phyloP scores from a whole-genome alignment of 163 green algal species.

The Trebouxiophyceae sp. region DNA sequence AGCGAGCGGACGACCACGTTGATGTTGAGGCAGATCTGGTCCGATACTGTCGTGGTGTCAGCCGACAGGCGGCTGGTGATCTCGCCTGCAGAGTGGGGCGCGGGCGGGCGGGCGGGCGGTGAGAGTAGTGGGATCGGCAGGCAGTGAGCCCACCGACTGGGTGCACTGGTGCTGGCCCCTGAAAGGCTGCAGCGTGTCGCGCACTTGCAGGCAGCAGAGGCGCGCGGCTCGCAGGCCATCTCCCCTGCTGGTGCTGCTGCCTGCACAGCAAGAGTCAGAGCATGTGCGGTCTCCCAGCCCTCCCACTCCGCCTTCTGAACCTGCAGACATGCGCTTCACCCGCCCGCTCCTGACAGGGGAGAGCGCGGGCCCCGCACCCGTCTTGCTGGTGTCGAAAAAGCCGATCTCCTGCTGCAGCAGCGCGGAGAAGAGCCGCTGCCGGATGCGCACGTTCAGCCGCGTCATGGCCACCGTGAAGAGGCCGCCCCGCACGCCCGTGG shows the following conservation, averaged over 20 bases:
- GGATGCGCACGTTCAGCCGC: slow-evolving; percentile 72
- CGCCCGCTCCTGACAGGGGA: no score
- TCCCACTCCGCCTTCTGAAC: no score
- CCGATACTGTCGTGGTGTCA: slow-evolving; percentile 71
- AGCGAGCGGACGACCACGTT: slow-evolving; percentile 65
- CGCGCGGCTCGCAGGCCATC: no score
- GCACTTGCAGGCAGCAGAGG: no score
- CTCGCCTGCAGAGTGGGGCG: slow-evolving; percentile 37
- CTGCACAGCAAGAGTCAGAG: background rate
- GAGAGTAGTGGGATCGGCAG: no score
- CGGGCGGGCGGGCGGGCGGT: no score
- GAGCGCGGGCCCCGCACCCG: slow-evolving; percentile 23
- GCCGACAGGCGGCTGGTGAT: slow-evolving; percentile 62
- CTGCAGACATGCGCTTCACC: no score
- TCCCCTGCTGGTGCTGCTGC: background rate
- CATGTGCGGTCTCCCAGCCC: no score
- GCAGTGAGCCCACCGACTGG: no score
- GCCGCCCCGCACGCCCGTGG: slow-evolving; percentile 52
- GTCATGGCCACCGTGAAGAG: slow-evolving; percentile 71
- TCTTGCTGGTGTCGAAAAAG: slow-evolving; percentile 75
- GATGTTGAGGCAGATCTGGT: slow-evolving; percentile 75
- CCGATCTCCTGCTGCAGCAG: slow-evolving; percentile 72
- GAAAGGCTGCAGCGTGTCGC: no score
- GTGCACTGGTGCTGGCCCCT: no score
- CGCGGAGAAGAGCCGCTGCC: slow-evolving; percentile 53